Evolutionary conservation across 1,139 yeast genomes (phyloP).

Genomic region (Sugiyamaella neomexicana): DNA sequence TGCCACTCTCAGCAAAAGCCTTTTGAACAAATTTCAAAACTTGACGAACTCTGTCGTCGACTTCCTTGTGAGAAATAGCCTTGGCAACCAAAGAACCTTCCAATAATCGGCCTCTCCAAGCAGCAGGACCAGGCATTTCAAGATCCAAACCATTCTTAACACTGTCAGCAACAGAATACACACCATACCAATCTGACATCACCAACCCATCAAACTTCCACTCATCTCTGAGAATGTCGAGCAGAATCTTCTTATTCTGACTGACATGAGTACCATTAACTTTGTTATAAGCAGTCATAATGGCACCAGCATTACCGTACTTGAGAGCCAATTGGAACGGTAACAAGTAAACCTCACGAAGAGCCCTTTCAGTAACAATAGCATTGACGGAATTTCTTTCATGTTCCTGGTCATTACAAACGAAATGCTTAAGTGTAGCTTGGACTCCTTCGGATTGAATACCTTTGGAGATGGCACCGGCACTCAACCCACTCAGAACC

Average conservation of each 20-base stretch:
- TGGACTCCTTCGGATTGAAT: slow-evolving; percentile 54
- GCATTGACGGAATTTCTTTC: slow-evolving; percentile 53
- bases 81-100: slow-evolving; percentile 29
- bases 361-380: slow-evolving; percentile 55
- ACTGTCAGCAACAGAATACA: slow-evolving; percentile 50
- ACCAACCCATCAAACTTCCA: slow-evolving; percentile 58
- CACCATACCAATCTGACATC: slow-evolving; percentile 67
- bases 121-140: slow-evolving; percentile 65
- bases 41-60: slow-evolving; percentile 49
- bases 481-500: slow-evolving; percentile 52
- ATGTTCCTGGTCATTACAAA: slow-evolving; percentile 61
- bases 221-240: slow-evolving; percentile 52
- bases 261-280: slow-evolving; percentile 59
- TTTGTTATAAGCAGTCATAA: slow-evolving; percentile 63
- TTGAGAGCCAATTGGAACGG: slow-evolving; percentile 63
- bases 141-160: slow-evolving; percentile 58
- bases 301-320: slow-evolving; percentile 50
- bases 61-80: slow-evolving; percentile 30
- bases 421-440: slow-evolving; percentile 61
- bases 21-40: slow-evolving; percentile 51
- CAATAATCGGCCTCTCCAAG: slow-evolving; percentile 47
- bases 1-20: slow-evolving; percentile 44
- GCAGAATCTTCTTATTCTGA: slow-evolving; percentile 47
- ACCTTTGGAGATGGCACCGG: slow-evolving; percentile 54
- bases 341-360: slow-evolving; percentile 59